phyloP scores from a whole-genome alignment of 768 basidiomycete species.

The Candolleomyces aberdarensis region DNA sequence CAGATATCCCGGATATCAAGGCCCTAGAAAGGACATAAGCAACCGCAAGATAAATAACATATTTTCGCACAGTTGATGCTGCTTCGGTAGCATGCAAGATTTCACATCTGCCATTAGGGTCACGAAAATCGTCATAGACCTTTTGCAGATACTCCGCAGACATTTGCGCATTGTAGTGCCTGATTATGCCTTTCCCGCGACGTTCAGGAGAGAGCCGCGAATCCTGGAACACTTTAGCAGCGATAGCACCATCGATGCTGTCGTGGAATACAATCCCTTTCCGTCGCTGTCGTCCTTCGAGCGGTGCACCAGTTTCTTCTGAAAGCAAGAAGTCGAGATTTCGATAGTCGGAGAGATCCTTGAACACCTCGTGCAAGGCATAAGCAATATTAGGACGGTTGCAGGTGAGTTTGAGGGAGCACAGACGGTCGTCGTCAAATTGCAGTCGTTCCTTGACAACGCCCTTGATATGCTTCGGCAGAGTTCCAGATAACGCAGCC shows the following conservation, averaged over 20 bases:
- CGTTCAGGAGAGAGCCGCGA: slow-evolving; percentile 7
- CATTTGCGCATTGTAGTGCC: slow-evolving; percentile 26
- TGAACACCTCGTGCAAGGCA: neutral
- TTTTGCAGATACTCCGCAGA: slow-evolving; percentile 21
- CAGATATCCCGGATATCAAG: neutral
- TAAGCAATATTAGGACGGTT: neutral
- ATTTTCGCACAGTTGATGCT: slow-evolving; percentile 5
- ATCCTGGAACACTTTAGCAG: slow-evolving; percentile 8
- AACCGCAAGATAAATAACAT: neutral
- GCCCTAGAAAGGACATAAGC: too few species aligned
- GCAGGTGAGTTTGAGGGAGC: neutral
- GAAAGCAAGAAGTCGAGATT: neutral
- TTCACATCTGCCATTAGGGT: slow-evolving; percentile 8
- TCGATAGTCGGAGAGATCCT: too few species aligned
- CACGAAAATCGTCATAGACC: slow-evolving; percentile 15
- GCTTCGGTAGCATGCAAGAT: slow-evolving; percentile 14
- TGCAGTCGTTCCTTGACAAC: neutral
- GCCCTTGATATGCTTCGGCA: slow-evolving; percentile 1
- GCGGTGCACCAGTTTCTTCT: neutral
- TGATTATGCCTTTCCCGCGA: slow-evolving; percentile 14
- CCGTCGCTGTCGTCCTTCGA: neutral
- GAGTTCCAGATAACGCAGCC: slow-evolving; percentile 3
- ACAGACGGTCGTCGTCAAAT: neutral
- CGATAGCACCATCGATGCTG: neutral
- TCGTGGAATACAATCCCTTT: neutral